A percentile compares a stretch with the other conserved stretches of the same genome.
These are phyloP conservation scores for Boehmeria nivea DNA, from an alignment of 306 rosid species.

Conservation along the genomic window DNA sequence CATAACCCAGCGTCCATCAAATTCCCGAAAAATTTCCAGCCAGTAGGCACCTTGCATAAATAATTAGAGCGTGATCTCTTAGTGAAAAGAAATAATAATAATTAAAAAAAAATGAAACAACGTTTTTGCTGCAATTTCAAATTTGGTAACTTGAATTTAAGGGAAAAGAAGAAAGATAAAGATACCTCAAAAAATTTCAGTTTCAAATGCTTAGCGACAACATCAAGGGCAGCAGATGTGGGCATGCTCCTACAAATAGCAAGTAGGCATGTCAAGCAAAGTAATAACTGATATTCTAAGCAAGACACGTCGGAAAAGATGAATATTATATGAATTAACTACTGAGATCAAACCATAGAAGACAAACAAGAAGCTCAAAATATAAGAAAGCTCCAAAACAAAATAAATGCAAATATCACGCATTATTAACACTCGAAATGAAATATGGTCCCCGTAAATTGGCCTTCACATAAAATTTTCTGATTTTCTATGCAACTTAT, in stretches of 20 bases:
- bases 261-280: too few species aligned
- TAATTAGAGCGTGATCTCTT: slow-evolving; percentile 13
- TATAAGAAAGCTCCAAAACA: too few species aligned
- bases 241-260: slow-evolving; percentile 94
- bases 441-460: too few species aligned
- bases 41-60: slow-evolving; percentile 80
- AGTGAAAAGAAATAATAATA: not conserved
- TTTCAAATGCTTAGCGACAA: slow-evolving; percentile 86
- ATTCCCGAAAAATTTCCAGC: slow-evolving; percentile 98
- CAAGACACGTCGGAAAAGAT: too few species aligned
- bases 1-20: slow-evolving; percentile 95
- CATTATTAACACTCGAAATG: too few species aligned
- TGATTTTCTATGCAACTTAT: too few species aligned
- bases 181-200: slow-evolving; percentile 92
- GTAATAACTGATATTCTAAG: too few species aligned
- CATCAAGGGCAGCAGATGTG: slow-evolving; percentile 99
- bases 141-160: not conserved
- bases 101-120: not conserved
- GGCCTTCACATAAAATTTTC: too few species aligned
- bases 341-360: too few species aligned
- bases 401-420: too few species aligned
- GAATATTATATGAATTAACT: too few species aligned
- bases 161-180: not conserved
- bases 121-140: not conserved
- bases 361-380: too few species aligned